phyloP scores from a whole-genome alignment of 2,329 filamentous ascomycete genomes.

The Colletotrichum brevisporum region DNA sequence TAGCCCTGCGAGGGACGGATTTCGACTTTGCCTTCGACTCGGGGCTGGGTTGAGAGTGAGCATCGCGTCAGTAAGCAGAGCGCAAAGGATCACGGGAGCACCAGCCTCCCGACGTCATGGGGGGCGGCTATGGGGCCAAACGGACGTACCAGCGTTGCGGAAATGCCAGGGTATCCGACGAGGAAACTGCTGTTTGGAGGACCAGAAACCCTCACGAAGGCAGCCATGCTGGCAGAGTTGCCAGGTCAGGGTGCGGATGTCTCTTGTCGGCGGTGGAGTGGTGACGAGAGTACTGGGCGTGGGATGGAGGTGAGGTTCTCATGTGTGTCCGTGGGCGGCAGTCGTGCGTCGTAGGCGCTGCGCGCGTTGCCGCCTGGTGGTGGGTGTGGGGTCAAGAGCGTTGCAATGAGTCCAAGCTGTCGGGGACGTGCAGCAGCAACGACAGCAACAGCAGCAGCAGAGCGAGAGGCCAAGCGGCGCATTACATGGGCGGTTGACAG shows the following conservation, averaged over 20 bases:
- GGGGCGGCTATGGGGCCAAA: background rate
- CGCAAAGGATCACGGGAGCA: constrained; percentile 36
- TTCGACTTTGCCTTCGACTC: constrained; percentile 98
- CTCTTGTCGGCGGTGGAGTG: constrained; percentile 27
- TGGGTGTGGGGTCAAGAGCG: constrained; percentile 39
- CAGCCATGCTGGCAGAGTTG: constrained; percentile 66
- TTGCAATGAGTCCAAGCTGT: constrained; percentile 38
- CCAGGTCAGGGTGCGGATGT: constrained; percentile 17
- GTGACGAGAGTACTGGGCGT: constrained; percentile 14
- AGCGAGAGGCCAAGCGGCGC: constrained; percentile 37
- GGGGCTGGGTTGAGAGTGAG: constrained; percentile 71
- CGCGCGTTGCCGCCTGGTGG: constrained; percentile 40
- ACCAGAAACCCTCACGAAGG: constrained; percentile 95
- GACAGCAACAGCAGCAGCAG: constrained; percentile 20
- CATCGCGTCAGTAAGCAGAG: constrained; percentile 23
- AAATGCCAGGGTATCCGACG: constrained; percentile 97
- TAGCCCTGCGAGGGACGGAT: constrained; percentile 89
- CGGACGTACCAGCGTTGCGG: constrained; percentile 88
- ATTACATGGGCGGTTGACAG: constrained; percentile 37
- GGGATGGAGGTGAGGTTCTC: constrained; percentile 39
- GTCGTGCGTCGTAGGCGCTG: constrained; percentile 40
- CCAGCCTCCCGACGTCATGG: constrained; percentile 37
- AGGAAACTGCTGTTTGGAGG: constrained; percentile 97
- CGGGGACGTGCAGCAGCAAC: constrained; percentile 31
- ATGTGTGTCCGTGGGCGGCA: constrained; percentile 39